Evolutionary conservation across 139 green algal genomes (phyloP).

Genomic region (Dunaliella primolecta): DNA sequence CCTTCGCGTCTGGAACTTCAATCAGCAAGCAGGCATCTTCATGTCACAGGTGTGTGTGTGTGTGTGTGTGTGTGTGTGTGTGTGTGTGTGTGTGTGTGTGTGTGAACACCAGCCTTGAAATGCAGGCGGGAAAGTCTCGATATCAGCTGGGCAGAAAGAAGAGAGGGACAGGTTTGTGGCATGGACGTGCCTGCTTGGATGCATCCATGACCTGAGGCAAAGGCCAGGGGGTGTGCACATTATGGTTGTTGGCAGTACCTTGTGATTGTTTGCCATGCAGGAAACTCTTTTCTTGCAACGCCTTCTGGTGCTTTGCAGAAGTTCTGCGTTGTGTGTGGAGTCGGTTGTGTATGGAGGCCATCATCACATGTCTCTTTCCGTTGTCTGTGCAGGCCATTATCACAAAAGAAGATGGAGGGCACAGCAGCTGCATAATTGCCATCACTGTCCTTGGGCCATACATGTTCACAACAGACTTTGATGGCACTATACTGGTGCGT

Average conservation of each 20-base stretch:
- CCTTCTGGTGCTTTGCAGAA: no score
- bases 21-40: slow-evolving; percentile 48
- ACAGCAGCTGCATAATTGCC: slow-evolving; percentile 47
- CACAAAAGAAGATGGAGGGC: slow-evolving; percentile 51
- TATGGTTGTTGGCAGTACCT: no score
- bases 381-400: slow-evolving; percentile 41
- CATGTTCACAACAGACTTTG: slow-evolving; percentile 69
- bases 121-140: slow-evolving; percentile 10
- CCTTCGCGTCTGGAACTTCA: slow-evolving; percentile 69
- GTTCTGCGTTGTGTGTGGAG: no score
- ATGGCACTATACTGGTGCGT: slow-evolving; percentile 63
- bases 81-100: slow-evolving; percentile 10
- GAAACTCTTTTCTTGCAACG: no score
- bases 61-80: slow-evolving; percentile 5
- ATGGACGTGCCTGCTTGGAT: no score
- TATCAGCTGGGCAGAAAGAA: neutral
- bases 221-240: no score
- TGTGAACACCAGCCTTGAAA: no score
- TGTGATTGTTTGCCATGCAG: no score
- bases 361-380: no score
- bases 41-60: slow-evolving; percentile 33
- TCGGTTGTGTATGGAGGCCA: no score
- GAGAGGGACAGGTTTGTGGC: no score
- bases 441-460: slow-evolving; percentile 42
- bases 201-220: no score